phyloP scores from a whole-genome alignment of 805 yeast species.

The Kluyveromyces nonfermentans region DNA sequence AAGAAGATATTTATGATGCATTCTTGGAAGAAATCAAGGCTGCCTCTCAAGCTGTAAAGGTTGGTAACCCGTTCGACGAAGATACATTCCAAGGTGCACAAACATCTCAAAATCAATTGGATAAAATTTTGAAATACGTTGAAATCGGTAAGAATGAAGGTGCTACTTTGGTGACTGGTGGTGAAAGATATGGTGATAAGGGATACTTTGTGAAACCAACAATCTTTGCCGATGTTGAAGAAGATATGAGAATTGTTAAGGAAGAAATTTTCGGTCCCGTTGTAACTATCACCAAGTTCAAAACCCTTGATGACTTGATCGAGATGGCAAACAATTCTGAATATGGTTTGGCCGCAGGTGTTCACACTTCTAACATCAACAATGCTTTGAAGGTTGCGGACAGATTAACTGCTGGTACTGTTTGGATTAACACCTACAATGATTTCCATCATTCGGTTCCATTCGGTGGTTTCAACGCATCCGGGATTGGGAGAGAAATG shows the following conservation, averaged over 20 bases:
- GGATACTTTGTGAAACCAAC: slow-evolving; percentile 71
- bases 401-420: slow-evolving; percentile 76
- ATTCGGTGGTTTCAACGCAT: slow-evolving; percentile 85
- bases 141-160: slow-evolving; percentile 76
- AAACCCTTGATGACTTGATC: slow-evolving; percentile 73
- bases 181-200: slow-evolving; percentile 48
- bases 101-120: slow-evolving; percentile 70
- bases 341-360: slow-evolving; percentile 88
- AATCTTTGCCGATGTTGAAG: slow-evolving; percentile 59
- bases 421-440: slow-evolving; percentile 87
- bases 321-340: slow-evolving; percentile 67
- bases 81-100: slow-evolving; percentile 86
- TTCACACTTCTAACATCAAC: slow-evolving; percentile 68
- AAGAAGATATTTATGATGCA: slow-evolving; percentile 74
- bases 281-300: slow-evolving; percentile 73
- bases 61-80: slow-evolving; percentile 80
- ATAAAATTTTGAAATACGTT: slow-evolving; percentile 68
- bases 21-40: slow-evolving; percentile 50
- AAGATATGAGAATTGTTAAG: slow-evolving; percentile 56
- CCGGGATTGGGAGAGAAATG: slow-evolving; percentile 91
- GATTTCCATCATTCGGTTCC: slow-evolving; percentile 84
- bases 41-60: slow-evolving; percentile 46
- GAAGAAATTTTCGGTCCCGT: slow-evolving; percentile 92
- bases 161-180: slow-evolving; percentile 66
- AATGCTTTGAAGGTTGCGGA: slow-evolving; percentile 68